Evolutionary conservation across 2,329 filamentous ascomycete genomes (phyloP).

Genomic region (Fusarium domesticum): DNA sequence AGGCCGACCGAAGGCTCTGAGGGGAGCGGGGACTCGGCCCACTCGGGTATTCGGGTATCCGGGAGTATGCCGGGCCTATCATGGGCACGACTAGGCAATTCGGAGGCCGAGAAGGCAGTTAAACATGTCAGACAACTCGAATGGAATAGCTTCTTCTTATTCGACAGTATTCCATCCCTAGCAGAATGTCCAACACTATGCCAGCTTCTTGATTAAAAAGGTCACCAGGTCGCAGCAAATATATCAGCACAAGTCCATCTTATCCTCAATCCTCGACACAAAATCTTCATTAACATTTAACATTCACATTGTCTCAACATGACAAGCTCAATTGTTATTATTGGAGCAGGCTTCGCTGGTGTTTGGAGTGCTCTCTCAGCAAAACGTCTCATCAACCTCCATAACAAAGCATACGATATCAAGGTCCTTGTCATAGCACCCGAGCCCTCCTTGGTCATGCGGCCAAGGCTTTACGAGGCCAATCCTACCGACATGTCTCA

Average conservation of each 20-base stretch:
- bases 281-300: background rate
- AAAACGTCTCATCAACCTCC: slow-evolving; percentile 7
- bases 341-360: slow-evolving; percentile 11
- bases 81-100: too few species aligned
- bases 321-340: slow-evolving; percentile 9
- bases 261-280: background rate
- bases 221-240: too few species aligned
- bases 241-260: background rate
- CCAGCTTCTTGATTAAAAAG: too few species aligned
- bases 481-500: slow-evolving; percentile 23
- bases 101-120: too few species aligned
- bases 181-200: too few species aligned
- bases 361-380: slow-evolving; percentile 16
- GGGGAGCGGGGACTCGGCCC: too few species aligned
- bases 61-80: background rate
- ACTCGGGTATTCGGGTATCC: background rate
- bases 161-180: too few species aligned
- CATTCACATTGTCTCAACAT: background rate
- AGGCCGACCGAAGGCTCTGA: too few species aligned
- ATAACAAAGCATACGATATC: slow-evolving; percentile 5
- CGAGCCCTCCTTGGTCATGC: slow-evolving; percentile 29
- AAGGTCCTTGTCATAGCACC: slow-evolving; percentile 36
- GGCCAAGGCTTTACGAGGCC: slow-evolving; percentile 36
- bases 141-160: too few species aligned
- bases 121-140: too few species aligned